Evolutionary conservation across 768 basidiomycete genomes (phyloP).

Genomic region (Candolleomyces eurysporus): DNA sequence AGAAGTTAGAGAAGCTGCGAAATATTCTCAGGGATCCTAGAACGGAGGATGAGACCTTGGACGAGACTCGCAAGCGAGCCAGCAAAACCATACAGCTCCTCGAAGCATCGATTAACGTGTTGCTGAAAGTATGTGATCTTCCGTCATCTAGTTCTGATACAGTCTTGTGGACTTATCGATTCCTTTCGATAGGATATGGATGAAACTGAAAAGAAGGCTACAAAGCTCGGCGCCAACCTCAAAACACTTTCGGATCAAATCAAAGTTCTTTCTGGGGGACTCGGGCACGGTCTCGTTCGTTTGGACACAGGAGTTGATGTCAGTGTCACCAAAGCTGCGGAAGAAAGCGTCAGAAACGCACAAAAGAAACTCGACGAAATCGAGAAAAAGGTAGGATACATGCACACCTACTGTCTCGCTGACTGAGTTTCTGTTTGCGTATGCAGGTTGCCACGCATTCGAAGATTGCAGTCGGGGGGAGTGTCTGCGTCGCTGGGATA

Average conservation of each 20-base stretch:
- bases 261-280: background rate
- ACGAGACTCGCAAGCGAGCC: background rate
- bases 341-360: background rate
- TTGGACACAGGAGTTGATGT: background rate
- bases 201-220: background rate
- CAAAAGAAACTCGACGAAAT: background rate
- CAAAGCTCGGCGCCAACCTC: background rate
- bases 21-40: background rate
- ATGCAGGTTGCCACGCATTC: too few relatives aligned
- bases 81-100: background rate
- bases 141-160: too few relatives aligned
- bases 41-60: background rate
- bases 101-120: background rate
- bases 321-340: background rate
- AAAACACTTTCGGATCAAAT: background rate
- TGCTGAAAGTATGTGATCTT: background rate
- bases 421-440: too few relatives aligned
- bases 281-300: background rate
- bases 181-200: background rate
- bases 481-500: too few relatives aligned
- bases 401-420: too few relatives aligned
- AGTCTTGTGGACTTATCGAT: too few relatives aligned
- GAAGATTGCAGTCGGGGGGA: too few relatives aligned
- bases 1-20: background rate
- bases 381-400: too few relatives aligned